These are phyloP conservation scores for Colletotrichum phormii DNA, from an alignment of 2,329 filamentous ascomycete species.

Conservation along the genomic window DNA sequence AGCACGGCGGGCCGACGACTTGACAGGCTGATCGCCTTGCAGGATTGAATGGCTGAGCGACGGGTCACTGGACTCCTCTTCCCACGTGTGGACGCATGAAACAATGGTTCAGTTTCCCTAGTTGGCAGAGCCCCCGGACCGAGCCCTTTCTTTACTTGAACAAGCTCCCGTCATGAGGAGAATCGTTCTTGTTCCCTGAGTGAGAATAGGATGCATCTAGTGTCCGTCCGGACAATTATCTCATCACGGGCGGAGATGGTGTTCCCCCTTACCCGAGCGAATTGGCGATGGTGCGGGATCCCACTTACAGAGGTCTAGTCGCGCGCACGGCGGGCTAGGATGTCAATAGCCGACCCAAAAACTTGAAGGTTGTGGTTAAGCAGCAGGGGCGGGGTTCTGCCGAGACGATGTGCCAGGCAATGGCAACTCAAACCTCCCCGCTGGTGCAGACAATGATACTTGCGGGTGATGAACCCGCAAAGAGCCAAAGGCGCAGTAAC, in stretches of 20 bases:
- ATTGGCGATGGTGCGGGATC: neutral
- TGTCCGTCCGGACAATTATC: neutral
- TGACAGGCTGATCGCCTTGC: neutral
- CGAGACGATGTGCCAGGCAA: neutral
- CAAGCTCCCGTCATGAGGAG: neutral
- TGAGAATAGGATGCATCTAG: too few species aligned
- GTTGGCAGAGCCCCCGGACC: neutral
- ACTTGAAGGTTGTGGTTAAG: neutral
- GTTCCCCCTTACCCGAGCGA: neutral
- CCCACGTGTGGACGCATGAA: neutral
- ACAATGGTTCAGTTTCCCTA: neutral
- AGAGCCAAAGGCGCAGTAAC: too few species aligned
- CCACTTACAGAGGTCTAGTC: neutral
- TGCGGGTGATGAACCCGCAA: too few species aligned
- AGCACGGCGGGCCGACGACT: neutral
- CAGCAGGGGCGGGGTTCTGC: neutral
- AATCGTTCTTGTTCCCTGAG: too few species aligned
- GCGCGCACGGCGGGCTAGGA: neutral
- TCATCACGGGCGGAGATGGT: neutral
- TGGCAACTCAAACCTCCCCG: neutral
- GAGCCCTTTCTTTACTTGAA: neutral
- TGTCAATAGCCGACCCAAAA: neutral
- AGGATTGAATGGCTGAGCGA: neutral
- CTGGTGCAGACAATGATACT: neutral
- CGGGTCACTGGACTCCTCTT: too few species aligned